Evolutionary conservation across 2,329 filamentous ascomycete species (phyloP).

Genomic region (Hortaea werneckii): DNA sequence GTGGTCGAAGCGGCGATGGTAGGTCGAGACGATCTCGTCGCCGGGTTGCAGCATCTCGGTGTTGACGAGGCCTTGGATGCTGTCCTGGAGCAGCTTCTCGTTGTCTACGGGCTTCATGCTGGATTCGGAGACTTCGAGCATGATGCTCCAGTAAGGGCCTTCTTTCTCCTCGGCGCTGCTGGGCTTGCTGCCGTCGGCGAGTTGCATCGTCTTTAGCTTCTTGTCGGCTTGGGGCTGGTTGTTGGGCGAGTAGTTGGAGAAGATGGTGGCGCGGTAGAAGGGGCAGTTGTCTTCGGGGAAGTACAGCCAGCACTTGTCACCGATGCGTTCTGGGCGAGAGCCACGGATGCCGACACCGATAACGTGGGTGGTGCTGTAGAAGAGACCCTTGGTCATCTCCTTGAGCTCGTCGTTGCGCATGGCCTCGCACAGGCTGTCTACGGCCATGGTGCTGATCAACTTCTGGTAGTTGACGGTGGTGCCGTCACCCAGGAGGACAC

Average conservation of each 20-base stretch:
- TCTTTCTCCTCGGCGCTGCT: slow-evolving; percentile 61
- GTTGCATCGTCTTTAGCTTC: slow-evolving; percentile 78
- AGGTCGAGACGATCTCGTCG: slow-evolving; percentile 95
- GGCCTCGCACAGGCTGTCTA: slow-evolving; percentile 75
- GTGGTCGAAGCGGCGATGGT: slow-evolving; percentile 96
- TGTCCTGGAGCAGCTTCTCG: slow-evolving; percentile 75
- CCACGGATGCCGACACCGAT: slow-evolving; percentile 93
- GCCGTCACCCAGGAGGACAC: slow-evolving; percentile 71
- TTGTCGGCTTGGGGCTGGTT: slow-evolving; percentile 79
- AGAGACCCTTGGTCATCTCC: slow-evolving; percentile 76
- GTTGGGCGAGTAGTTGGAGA: slow-evolving; percentile 99
- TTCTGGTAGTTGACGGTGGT: slow-evolving; percentile 84
- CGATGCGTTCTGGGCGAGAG: slow-evolving; percentile 83
- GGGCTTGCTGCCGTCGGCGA: slow-evolving; percentile 77
- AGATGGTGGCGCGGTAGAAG: slow-evolving; percentile 99
- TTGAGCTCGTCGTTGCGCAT: slow-evolving; percentile 84
- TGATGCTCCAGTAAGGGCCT: slow-evolving; percentile 99
- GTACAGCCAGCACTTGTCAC: slow-evolving; percentile 99
- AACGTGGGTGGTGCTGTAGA: slow-evolving; percentile 95
- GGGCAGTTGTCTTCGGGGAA: slow-evolving; percentile 98
- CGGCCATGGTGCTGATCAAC: slow-evolving; percentile 91
- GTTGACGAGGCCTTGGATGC: slow-evolving; percentile 93
- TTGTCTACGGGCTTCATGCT: slow-evolving; percentile 88
- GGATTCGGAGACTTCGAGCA: slow-evolving; percentile 96
- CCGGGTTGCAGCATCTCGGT: slow-evolving; percentile 86